These are phyloP conservation scores for Annona cherimola DNA, from an alignment of 164 flowering plant genomes.

Conservation along the genomic window DNA sequence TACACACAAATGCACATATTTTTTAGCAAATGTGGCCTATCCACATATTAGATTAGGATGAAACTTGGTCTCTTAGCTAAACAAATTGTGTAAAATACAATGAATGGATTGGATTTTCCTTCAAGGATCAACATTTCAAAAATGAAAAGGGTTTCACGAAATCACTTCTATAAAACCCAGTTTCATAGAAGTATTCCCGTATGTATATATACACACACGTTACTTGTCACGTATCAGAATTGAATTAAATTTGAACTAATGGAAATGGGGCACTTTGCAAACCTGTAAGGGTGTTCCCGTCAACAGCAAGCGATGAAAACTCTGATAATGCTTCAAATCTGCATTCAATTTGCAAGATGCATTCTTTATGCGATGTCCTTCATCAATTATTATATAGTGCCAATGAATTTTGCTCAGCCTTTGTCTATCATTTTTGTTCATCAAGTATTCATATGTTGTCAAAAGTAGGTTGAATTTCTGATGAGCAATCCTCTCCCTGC, in stretches of 20 bases:
- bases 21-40: too few relatives aligned
- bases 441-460: constrained; percentile 96
- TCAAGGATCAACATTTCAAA: too few relatives aligned
- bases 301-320: constrained; percentile 84
- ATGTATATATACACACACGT: too few relatives aligned
- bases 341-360: constrained; percentile 99
- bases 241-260: background rate
- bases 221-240: background rate
- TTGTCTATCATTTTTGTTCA: constrained; percentile 98
- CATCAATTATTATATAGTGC: constrained; percentile 97
- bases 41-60: too few relatives aligned
- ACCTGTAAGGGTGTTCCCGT: constrained; percentile 99
- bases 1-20: too few relatives aligned
- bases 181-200: too few relatives aligned
- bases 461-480: constrained; percentile 94
- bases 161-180: too few relatives aligned
- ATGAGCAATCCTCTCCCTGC: constrained; percentile 86
- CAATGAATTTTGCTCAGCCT: constrained; percentile 85
- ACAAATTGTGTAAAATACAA: too few relatives aligned
- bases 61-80: too few relatives aligned
- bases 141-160: too few relatives aligned
- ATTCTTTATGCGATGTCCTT: constrained; percentile 64
- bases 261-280: background rate
- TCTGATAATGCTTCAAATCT: constrained; percentile 84
- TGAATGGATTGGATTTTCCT: too few relatives aligned